These are phyloP conservation scores for Rhipidocladum racemiflorum DNA, from an alignment of 176 grass and related monocot species.

Conservation along the genomic window DNA sequence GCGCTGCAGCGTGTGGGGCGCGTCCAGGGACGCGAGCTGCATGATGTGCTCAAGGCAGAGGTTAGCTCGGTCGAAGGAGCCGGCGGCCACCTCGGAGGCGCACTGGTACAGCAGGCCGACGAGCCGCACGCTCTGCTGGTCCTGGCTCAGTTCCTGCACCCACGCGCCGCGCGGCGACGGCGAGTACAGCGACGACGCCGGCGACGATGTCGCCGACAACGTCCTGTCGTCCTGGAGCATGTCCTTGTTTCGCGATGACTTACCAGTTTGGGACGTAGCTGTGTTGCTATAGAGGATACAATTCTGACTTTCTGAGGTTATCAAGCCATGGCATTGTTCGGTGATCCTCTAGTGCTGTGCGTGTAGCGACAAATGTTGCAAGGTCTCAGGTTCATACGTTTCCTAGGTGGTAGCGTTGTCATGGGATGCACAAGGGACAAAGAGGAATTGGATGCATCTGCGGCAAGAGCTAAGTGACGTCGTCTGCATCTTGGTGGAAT, in stretches of 20 bases:
- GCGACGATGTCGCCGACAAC: slow-evolving; percentile 47
- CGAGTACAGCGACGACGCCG: slow-evolving; percentile 45
- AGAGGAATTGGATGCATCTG: slow-evolving; percentile 2
- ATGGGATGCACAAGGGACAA: neutral
- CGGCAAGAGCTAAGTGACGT: slow-evolving; percentile 35
- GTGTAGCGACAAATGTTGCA: slow-evolving; percentile 23
- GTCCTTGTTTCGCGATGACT: neutral
- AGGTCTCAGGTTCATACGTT: slow-evolving; percentile 31
- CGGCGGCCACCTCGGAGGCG: slow-evolving; percentile 36
- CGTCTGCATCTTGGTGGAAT: slow-evolving; percentile 39
- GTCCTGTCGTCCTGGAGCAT: slow-evolving; percentile 21
- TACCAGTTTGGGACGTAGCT: neutral
- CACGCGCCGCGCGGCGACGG: slow-evolving; percentile 17
- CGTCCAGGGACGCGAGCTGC: slow-evolving; percentile 44
- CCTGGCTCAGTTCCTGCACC: slow-evolving; percentile 40
- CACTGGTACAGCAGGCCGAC: slow-evolving; percentile 44
- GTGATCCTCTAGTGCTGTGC: neutral
- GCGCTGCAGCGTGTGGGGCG: slow-evolving; percentile 50
- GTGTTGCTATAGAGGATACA: too few species aligned
- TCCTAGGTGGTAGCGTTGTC: slow-evolving; percentile 29
- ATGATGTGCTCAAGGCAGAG: slow-evolving; percentile 45
- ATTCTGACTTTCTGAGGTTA: neutral
- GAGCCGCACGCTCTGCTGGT: slow-evolving; percentile 42
- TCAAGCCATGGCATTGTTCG: slow-evolving; percentile 27
- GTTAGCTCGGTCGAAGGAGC: slow-evolving; percentile 41